phyloP scores from a whole-genome alignment of 805 yeast genomes.

The Candida orba region DNA sequence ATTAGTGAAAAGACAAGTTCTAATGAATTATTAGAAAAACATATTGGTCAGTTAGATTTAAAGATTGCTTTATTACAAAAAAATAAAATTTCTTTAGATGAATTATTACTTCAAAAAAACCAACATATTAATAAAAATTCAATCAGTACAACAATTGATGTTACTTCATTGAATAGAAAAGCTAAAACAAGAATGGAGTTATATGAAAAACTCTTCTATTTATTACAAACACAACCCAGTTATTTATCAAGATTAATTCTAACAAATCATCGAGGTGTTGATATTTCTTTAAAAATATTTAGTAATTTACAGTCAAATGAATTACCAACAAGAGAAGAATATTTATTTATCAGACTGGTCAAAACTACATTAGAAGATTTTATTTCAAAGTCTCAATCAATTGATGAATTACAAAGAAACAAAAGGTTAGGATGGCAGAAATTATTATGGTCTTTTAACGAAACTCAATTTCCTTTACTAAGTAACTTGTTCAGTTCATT shows the following conservation, averaged over 20 bases:
- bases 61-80: slow-evolving; percentile 73
- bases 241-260: slow-evolving; percentile 57
- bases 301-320: slow-evolving; percentile 21
- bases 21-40: slow-evolving; percentile 66
- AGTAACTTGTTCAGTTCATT: slow-evolving; percentile 31
- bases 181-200: slow-evolving; percentile 49
- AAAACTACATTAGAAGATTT: slow-evolving; percentile 28
- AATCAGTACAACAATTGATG: slow-evolving; percentile 15
- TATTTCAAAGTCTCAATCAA: slow-evolving; percentile 27
- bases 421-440: slow-evolving; percentile 35
- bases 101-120: slow-evolving; percentile 39
- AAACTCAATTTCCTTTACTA: slow-evolving; percentile 29
- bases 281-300: slow-evolving; percentile 22
- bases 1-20: slow-evolving; percentile 63
- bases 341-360: slow-evolving; percentile 17
- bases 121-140: slow-evolving; percentile 2
- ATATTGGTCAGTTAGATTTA: slow-evolving; percentile 68
- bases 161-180: slow-evolving; percentile 23
- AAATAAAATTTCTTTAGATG: slow-evolving; percentile 74
- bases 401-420: slow-evolving; percentile 18
- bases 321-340: slow-evolving; percentile 23
- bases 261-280: slow-evolving; percentile 24
- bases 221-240: slow-evolving; percentile 75
- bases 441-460: slow-evolving; percentile 32
- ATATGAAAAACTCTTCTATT: slow-evolving; percentile 72